A percentile compares a stretch with the other conserved stretches of the same genome.
These are phyloP conservation scores for Geranium brycei DNA, from an alignment of 345 rosid species.

Conservation along the genomic window DNA sequence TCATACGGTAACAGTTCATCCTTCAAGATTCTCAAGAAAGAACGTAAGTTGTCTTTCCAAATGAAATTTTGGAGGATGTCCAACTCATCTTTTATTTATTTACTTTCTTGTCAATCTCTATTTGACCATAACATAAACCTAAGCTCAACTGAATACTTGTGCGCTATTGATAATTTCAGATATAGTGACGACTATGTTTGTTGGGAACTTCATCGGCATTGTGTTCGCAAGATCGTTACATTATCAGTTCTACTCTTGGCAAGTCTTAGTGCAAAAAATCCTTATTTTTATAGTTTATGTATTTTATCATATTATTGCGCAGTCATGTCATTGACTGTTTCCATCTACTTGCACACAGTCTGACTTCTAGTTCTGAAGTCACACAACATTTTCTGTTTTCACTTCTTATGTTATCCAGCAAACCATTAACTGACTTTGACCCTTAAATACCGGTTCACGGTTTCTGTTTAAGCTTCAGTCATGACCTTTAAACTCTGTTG, in stretches of 20 bases:
- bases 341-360: no score
- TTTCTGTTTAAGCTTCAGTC: no score
- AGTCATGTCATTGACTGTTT: no score
- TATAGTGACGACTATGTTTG: conserved; percentile 56
- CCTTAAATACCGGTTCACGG: no score
- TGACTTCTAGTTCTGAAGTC: no score
- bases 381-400: no score
- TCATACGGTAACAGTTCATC: conserved; percentile 14
- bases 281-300: no score
- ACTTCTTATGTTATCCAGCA: no score
- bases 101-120: background rate
- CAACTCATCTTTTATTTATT: no score
- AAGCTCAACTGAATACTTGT: conserved; percentile 7
- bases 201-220: conserved; percentile 86
- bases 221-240: conserved; percentile 87
- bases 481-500: no score
- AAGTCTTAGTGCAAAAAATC: conserved; percentile 2
- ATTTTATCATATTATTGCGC: no score
- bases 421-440: no score
- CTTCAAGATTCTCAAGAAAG: conserved; percentile 36
- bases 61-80: background rate
- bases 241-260: conserved; percentile 97
- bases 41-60: conserved; percentile 34
- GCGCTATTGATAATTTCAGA: conserved; percentile 29
- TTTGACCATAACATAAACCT: background rate